Evolutionary conservation across 495 filamentous ascomycete species (phyloP), one percentile per base, ranked within the genome.

Genomic region (Neurospora africana): DNA sequence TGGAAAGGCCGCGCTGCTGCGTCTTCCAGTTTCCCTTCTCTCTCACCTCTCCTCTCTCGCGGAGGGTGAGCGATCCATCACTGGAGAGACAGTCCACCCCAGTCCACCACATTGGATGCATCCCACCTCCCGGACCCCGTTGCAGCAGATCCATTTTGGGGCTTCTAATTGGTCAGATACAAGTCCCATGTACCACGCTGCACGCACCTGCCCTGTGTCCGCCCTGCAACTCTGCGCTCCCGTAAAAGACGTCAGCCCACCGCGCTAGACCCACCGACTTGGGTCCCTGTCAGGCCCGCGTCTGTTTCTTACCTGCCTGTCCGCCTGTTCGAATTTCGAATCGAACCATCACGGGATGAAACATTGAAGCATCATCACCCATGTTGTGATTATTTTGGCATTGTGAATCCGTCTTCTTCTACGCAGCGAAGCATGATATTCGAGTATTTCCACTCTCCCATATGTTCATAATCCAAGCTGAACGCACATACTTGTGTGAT

Each of bases 31-130:
- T 69, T 69, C 39, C 30, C 38, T 77, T 74, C 72, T 77, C 74
- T 69, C 72, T 73, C 77, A 75, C 75, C 76, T 78, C 76, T 78
- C 75, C 76, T n/a, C n/a, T 78, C 76, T 78, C 77, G 76, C 72
- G 74, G 77, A 80, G 79, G 76, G 47, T 79, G 78, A 71, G 40
- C 69, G 72, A 80, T 81, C 78, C 78, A 81, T 81, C 67, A 73
- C 70, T 72, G 35, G 23, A 5, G 53, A 33, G 53, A 33, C 53
- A 33, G 44, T 21, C 21, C 41, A 37, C 47, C 41, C 74, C 77
- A 70, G 70, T 76, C 74, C 69, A 76, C 71, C 53, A 65, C 53
- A 19, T 65, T 65, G 53, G 27, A 65, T 65, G 53, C 53, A 19
- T 65, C 53, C 53, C 21, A 58, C 27, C n/a, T 71, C 78, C 70